Evolutionary conservation across 306 rosid genomes (phyloP).

Genomic region (Trifolium pratense): DNA sequence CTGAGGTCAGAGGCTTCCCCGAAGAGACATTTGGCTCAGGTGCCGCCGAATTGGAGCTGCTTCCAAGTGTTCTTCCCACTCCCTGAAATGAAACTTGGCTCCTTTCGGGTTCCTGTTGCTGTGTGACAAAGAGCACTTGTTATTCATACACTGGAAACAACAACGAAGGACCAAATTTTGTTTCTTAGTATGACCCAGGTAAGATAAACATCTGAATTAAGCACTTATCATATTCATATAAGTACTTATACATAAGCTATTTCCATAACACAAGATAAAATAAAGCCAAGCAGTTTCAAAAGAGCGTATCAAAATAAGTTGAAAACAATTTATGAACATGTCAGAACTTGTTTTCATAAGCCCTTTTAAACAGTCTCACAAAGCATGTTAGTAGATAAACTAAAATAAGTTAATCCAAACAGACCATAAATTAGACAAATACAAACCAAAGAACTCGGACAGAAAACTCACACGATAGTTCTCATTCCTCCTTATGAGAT

Average conservation of each 20-base stretch:
- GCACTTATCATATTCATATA: background rate
- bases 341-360: background rate
- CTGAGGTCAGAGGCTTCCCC: slow-evolving; percentile 45
- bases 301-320: background rate
- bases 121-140: slow-evolving; percentile 19
- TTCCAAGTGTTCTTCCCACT: slow-evolving; percentile 91
- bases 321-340: background rate
- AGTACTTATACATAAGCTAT: background rate
- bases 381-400: background rate
- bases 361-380: background rate
- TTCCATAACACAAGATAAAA: background rate
- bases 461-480: slow-evolving; percentile 75
- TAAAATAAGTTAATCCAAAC: background rate
- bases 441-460: slow-evolving; percentile 29
- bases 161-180: background rate
- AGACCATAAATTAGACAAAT: slow-evolving; percentile 26
- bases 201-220: background rate
- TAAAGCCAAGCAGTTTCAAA: background rate
- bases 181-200: background rate
- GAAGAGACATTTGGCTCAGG: slow-evolving; percentile 51
- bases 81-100: slow-evolving; percentile 77
- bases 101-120: slow-evolving; percentile 77
- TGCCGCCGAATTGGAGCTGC: slow-evolving; percentile 67
- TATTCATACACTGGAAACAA: slow-evolving; percentile 5
- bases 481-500: slow-evolving; percentile 84